Evolutionary conservation across 164 flowering plant genomes (phyloP).

Genomic region (Sedum album): DNA sequence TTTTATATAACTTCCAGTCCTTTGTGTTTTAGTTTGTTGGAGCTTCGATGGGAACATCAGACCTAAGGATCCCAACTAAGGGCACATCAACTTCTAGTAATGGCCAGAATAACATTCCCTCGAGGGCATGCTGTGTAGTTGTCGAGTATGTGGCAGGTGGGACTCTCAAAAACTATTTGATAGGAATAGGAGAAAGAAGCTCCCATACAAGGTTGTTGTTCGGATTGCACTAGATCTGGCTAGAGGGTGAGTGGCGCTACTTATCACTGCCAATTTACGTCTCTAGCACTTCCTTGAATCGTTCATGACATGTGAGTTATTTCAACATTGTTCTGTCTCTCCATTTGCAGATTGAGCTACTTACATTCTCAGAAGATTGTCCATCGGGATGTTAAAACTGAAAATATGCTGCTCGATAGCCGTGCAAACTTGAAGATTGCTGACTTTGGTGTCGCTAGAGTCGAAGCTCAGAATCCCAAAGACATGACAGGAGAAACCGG

Average conservation of each 20-base stretch:
- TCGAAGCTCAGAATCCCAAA: slow-evolving; percentile 3
- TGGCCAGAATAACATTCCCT: slow-evolving; percentile 1
- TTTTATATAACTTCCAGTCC: too few species aligned
- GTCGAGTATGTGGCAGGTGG: slow-evolving; percentile 5
- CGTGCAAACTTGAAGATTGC: neutral
- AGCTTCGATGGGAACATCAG: neutral
- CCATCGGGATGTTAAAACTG: slow-evolving; percentile 4
- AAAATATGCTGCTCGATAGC: neutral
- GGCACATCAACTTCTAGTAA: neutral
- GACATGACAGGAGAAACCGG: slow-evolving; percentile 6
- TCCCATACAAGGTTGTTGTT: neutral
- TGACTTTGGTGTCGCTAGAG: slow-evolving; percentile 4
- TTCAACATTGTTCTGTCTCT: neutral
- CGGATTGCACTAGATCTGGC: neutral
- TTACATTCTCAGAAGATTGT: slow-evolving; percentile 4
- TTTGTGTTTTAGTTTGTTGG: neutral
- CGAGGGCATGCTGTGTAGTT: neutral
- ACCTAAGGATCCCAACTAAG: neutral
- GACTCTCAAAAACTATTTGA: neutral
- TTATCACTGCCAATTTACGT: too few species aligned
- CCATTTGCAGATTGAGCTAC: neutral
- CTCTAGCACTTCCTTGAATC: neutral
- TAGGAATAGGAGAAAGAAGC: slow-evolving; percentile 2
- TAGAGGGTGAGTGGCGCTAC: neutral
- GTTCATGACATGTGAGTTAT: neutral